Evolutionary conservation across 148 eudicot species (phyloP).

Genomic region (Euryodendron excelsum): DNA sequence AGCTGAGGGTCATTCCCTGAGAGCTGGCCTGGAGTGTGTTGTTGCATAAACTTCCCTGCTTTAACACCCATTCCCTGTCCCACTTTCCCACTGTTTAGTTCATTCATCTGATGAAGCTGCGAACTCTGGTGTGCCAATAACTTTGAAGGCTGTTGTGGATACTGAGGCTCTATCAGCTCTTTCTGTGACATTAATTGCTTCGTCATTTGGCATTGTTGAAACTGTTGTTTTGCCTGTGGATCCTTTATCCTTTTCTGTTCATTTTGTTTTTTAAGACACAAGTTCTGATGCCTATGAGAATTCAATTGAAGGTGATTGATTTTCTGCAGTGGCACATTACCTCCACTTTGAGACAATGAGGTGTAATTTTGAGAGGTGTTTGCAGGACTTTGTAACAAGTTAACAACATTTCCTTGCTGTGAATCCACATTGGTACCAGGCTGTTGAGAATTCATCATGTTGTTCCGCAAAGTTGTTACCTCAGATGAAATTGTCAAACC

Average conservation of each 20-base stretch:
- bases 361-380: background rate
- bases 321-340: background rate
- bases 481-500: background rate
- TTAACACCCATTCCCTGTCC: background rate
- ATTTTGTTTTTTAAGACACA: background rate
- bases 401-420: background rate
- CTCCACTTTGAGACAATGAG: background rate
- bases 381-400: background rate
- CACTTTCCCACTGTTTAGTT: background rate
- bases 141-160: background rate
- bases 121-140: background rate
- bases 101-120: background rate
- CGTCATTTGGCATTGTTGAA: background rate
- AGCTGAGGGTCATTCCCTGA: background rate
- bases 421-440: background rate
- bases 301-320: background rate
- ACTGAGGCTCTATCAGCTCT: background rate
- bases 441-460: background rate
- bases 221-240: background rate
- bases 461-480: background rate
- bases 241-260: background rate
- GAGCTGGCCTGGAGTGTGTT: background rate
- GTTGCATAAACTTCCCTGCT: slow-evolving; percentile 9
- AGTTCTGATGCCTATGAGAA: background rate
- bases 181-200: slow-evolving; percentile 1